These are phyloP conservation scores for Lithocarpus polystachyus DNA, from an alignment of 306 rosid genomes.

Conservation along the genomic window DNA sequence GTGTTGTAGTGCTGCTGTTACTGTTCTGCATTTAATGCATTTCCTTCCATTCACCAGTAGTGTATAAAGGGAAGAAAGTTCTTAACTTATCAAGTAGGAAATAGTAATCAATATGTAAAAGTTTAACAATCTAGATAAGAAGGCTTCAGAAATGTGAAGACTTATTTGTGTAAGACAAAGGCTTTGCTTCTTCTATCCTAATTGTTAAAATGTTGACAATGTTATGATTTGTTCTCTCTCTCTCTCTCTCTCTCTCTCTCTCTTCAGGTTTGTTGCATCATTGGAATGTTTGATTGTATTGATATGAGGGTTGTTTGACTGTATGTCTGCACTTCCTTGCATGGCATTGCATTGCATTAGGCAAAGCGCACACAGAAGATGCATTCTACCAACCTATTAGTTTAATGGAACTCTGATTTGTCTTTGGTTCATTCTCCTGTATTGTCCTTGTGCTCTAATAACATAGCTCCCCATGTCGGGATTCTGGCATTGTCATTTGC, in stretches of 20 bases:
- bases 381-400: background rate
- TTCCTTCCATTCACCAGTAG: constrained; percentile 24
- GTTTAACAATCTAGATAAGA: background rate
- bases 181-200: background rate
- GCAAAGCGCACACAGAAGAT: background rate
- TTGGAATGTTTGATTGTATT: background rate
- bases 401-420: background rate
- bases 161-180: background rate
- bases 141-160: background rate
- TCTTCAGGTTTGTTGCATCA: no score
- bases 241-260: no score
- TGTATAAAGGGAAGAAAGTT: constrained; percentile 27
- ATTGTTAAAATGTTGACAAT: background rate
- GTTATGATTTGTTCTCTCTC: background rate
- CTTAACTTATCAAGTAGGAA: constrained; percentile 15
- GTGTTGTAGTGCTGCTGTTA: constrained; percentile 20
- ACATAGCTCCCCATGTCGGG: no score
- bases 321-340: background rate
- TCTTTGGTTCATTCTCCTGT: background rate
- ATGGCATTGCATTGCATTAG: background rate
- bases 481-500: no score
- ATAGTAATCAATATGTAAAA: constrained; percentile 13
- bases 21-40: constrained; percentile 22
- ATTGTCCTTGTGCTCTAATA: background rate
- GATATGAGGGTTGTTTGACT: background rate